phyloP scores from a whole-genome alignment of 208 protist genomes.

The Leishmania gerbilli region DNA sequence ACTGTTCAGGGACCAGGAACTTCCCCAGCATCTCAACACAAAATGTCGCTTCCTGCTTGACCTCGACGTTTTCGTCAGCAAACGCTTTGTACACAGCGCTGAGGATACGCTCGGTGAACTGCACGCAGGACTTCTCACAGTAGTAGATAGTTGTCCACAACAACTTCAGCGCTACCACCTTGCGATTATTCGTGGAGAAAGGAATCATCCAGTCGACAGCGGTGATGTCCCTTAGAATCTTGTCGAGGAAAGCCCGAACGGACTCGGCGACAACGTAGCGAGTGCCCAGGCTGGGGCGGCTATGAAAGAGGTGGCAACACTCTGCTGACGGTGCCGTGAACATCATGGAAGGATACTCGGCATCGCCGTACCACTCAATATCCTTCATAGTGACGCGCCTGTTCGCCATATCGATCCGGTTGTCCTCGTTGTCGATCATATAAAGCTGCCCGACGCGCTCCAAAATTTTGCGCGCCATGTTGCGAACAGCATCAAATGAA shows the following conservation, averaged over 20 bases:
- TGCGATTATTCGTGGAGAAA: slow-evolving; percentile 83
- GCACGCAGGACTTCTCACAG: slow-evolving; percentile 79
- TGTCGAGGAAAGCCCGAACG: slow-evolving; percentile 60
- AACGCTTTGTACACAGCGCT: slow-evolving; percentile 84
- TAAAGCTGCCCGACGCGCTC: slow-evolving; percentile 75
- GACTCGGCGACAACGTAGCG: slow-evolving; percentile 84
- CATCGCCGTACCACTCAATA: slow-evolving; percentile 93
- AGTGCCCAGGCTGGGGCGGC: slow-evolving; percentile 67
- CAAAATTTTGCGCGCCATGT: slow-evolving; percentile 47
- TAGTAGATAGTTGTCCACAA: slow-evolving; percentile 82
- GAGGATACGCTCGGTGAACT: slow-evolving; percentile 85
- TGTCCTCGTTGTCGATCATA: slow-evolving; percentile 90
- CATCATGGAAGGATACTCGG: slow-evolving; percentile 82
- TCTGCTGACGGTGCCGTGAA: slow-evolving; percentile 9
- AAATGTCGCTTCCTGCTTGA: slow-evolving; percentile 65
- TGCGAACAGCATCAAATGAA: slow-evolving; percentile 54
- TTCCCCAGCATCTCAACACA: slow-evolving; percentile 86
- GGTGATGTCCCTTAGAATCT: slow-evolving; percentile 67
- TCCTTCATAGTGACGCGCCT: slow-evolving; percentile 89
- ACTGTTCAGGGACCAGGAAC: slow-evolving; percentile 90
- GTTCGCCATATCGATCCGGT: slow-evolving; percentile 78
- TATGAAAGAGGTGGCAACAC: slow-evolving; percentile 46
- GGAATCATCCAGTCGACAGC: slow-evolving; percentile 91
- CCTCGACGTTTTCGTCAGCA: slow-evolving; percentile 72
- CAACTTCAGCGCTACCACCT: slow-evolving; percentile 78